phyloP scores from a whole-genome alignment of 306 rosid species.

The Cicer cuneatum region DNA sequence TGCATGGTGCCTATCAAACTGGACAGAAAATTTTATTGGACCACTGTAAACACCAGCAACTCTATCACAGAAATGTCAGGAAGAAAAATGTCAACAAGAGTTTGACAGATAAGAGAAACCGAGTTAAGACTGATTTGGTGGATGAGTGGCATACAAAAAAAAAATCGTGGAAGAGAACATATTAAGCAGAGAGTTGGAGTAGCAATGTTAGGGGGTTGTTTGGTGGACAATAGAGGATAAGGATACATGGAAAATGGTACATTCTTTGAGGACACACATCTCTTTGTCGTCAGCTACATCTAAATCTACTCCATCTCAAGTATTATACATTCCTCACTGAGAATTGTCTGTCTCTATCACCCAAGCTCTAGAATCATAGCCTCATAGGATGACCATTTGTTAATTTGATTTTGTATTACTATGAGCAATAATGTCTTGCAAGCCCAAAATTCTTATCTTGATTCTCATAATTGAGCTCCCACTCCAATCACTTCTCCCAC shows the following conservation, averaged over 20 bases:
- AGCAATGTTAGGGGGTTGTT: background rate
- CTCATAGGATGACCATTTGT: background rate
- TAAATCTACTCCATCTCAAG: background rate
- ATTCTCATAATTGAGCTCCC: background rate
- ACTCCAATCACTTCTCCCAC: background rate
- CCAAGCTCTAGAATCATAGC: background rate
- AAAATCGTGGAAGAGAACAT: background rate
- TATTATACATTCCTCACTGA: background rate
- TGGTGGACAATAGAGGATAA: background rate
- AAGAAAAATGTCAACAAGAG: background rate
- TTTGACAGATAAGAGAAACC: background rate
- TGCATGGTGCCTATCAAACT: conserved; percentile 6
- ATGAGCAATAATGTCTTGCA: background rate
- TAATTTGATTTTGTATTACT: background rate
- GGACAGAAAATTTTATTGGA: background rate
- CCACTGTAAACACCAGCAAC: background rate
- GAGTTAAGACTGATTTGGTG: background rate
- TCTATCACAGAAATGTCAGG: background rate
- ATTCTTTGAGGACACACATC: background rate
- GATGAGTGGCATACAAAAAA: background rate
- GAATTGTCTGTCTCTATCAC: background rate
- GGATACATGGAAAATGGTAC: background rate
- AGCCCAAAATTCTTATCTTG: background rate
- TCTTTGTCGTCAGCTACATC: background rate
- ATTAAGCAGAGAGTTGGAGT: conserved; percentile 2